These are phyloP conservation scores for Trametes meyenii DNA, from an alignment of 768 basidiomycete species.

Conservation along the genomic window DNA sequence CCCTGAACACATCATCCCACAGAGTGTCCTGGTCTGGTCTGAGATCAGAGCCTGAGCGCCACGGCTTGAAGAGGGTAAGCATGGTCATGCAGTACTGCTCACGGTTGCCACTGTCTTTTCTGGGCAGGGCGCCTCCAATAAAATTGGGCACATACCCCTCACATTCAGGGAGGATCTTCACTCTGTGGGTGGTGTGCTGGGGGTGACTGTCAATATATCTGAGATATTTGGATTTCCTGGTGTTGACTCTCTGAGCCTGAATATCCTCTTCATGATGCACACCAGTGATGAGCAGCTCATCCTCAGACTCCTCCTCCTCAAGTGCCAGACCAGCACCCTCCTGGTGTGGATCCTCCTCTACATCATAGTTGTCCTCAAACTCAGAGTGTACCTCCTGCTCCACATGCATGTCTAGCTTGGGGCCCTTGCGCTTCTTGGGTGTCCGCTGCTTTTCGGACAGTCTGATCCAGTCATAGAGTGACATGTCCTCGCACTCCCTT, in stretches of 20 bases:
- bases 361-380: background rate
- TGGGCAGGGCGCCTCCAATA: slow-evolving; percentile 33
- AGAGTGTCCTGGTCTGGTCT: slow-evolving; percentile 18
- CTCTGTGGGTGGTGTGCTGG: background rate
- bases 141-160: slow-evolving; percentile 34
- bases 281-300: too few species aligned
- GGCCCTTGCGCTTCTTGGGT: background rate
- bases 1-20: slow-evolving; percentile 8
- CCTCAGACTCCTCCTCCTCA: too few species aligned
- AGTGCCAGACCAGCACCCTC: too few species aligned
- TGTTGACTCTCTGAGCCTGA: too few species aligned
- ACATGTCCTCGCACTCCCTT: background rate
- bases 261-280: background rate
- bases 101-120: slow-evolving; percentile 36
- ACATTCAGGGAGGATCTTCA: background rate
- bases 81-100: slow-evolving; percentile 39
- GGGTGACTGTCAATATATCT: background rate
- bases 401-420: background rate
- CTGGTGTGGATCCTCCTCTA: too few species aligned
- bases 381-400: too few species aligned
- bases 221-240: too few species aligned
- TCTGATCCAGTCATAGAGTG: background rate
- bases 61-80: slow-evolving; percentile 40
- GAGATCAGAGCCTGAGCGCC: slow-evolving; percentile 35
- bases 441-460: background rate